These are phyloP conservation scores for Cyberlindnera galapagoensis DNA, from an alignment of 805 yeast species.

Conservation along the genomic window DNA sequence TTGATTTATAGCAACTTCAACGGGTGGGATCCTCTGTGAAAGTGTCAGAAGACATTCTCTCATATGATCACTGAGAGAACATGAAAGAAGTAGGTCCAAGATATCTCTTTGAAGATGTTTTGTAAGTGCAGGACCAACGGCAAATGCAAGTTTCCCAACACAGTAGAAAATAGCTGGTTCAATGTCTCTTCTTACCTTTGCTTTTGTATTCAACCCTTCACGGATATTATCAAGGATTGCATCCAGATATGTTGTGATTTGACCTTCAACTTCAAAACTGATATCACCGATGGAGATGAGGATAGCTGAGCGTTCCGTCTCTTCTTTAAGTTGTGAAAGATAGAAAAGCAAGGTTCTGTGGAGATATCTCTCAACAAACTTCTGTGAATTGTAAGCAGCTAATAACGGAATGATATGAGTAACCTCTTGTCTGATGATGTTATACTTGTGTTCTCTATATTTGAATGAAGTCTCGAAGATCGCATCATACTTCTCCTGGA, in stretches of 20 bases:
- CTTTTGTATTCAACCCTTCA: constrained; percentile 57
- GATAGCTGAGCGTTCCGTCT: constrained; percentile 70
- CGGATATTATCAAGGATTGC: constrained; percentile 78
- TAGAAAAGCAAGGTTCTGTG: constrained; percentile 75
- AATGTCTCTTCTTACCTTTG: constrained; percentile 58
- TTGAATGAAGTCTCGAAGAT: constrained; percentile 69
- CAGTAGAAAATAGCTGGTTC: constrained; percentile 88
- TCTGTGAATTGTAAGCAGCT: constrained; percentile 68
- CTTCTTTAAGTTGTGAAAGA: constrained; percentile 68
- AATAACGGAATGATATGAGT: constrained; percentile 75
- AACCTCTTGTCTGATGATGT: constrained; percentile 77
- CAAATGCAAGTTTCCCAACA: constrained; percentile 75
- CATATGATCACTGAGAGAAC: constrained; percentile 81
- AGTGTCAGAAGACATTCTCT: constrained; percentile 66
- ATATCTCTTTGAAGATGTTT: constrained; percentile 81
- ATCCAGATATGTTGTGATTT: constrained; percentile 81
- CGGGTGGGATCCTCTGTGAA: constrained; percentile 69
- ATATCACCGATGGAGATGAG: constrained; percentile 80
- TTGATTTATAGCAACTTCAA: constrained; percentile 66
- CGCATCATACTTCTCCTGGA: constrained; percentile 65
- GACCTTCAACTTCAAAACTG: constrained; percentile 66
- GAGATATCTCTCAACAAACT: constrained; percentile 74
- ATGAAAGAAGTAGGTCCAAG: constrained; percentile 68
- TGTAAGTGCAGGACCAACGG: constrained; percentile 90
- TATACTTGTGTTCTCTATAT: constrained; percentile 71